phyloP scores from a whole-genome alignment of 768 basidiomycete genomes.

The Cytidiella melzeri region DNA sequence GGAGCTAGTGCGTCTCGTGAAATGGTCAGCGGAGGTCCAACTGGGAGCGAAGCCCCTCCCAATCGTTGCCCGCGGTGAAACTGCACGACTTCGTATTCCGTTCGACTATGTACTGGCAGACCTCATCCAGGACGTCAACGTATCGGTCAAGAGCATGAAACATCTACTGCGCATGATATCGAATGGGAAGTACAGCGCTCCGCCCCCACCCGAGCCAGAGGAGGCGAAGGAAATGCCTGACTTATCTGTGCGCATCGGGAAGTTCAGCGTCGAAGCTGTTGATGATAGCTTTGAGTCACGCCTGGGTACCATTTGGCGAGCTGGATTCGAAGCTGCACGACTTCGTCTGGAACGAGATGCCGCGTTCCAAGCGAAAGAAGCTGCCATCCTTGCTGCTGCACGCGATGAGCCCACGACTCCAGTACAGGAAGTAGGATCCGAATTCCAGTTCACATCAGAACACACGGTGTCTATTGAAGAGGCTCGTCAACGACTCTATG shows the following conservation, averaged over 20 bases:
- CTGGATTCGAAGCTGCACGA: constrained; percentile 66
- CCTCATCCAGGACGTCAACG: constrained; percentile 62
- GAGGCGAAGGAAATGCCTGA: constrained; percentile 66
- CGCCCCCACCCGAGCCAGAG: constrained; percentile 64
- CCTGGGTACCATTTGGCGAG: constrained; percentile 67
- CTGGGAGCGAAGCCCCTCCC: constrained; percentile 26
- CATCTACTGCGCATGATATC: constrained; percentile 58
- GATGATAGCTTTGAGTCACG: constrained; percentile 83
- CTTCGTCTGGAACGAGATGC: constrained; percentile 69
- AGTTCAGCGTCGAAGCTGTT: constrained; percentile 66
- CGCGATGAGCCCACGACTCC: constrained; percentile 17
- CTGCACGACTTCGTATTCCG: constrained; percentile 73
- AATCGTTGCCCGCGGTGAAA: constrained; percentile 53
- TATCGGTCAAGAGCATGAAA: constrained; percentile 67
- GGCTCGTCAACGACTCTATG: constrained; percentile 61
- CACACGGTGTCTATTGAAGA: constrained; percentile 69
- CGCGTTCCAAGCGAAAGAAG: constrained; percentile 74
- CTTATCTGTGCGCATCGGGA: constrained; percentile 50
- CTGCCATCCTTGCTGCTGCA: constrained; percentile 49
- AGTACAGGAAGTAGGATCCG: constrained; percentile 29
- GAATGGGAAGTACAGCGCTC: constrained; percentile 43
- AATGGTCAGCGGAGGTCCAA: constrained; percentile 39
- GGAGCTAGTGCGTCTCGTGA: constrained; percentile 58
- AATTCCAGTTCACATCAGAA: constrained; percentile 56
- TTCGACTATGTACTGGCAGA: constrained; percentile 71